phyloP scores from a whole-genome alignment of 2,329 filamentous ascomycete genomes.

The Sclerotinia trifoliorum region DNA sequence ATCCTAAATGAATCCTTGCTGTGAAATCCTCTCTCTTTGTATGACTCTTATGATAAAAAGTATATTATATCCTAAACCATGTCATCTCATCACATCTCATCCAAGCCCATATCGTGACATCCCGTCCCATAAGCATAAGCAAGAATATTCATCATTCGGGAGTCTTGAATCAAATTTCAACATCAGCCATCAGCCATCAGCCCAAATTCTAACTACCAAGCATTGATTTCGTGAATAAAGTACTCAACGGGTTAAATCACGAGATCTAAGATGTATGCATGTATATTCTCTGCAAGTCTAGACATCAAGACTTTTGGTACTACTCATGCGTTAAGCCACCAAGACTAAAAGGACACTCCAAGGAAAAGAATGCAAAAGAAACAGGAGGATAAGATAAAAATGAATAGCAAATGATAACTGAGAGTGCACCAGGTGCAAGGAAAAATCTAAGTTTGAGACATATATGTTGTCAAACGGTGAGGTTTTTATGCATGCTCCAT shows the following conservation, averaged over 20 bases:
- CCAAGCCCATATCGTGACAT: background rate
- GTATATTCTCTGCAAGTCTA: background rate
- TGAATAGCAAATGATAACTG: background rate
- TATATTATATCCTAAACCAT: background rate
- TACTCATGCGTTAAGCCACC: background rate
- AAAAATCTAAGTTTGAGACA: slow-evolving; percentile 6
- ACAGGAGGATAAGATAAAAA: background rate
- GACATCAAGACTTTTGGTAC: background rate
- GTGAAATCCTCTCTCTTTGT: background rate
- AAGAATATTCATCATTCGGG: background rate
- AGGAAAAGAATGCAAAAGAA: background rate
- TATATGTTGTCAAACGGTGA: slow-evolving; percentile 5
- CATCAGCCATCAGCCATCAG: background rate
- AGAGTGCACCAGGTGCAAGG: too few relatives aligned
- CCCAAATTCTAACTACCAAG: background rate
- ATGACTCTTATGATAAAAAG: background rate
- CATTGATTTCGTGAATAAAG: background rate
- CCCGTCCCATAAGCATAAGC: background rate
- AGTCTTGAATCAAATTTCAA: background rate
- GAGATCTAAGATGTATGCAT: background rate
- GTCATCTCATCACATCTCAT: background rate
- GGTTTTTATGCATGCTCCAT: slow-evolving; percentile 4
- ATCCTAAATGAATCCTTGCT: background rate
- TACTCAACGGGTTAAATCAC: background rate
- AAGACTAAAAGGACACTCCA: background rate